Conservation (phyloP, 805 yeast species). For the Torulaspora delbrueckii region DNA sequence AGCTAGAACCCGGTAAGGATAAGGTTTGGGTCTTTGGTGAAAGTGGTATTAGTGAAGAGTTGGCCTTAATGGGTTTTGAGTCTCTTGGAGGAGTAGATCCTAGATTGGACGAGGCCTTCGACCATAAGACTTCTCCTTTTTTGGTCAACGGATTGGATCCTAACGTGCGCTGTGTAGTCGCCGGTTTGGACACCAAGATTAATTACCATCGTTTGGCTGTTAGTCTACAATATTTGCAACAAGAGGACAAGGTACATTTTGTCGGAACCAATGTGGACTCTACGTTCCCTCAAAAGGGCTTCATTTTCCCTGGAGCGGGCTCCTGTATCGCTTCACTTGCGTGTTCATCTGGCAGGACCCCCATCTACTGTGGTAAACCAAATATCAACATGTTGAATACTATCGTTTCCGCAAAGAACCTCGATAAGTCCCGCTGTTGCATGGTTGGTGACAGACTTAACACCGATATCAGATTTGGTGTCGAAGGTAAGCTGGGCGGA, state of each 20-base stretch:
- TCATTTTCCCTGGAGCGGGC: constrained; percentile 91
- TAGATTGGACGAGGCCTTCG: constrained; percentile 47
- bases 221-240: constrained; percentile 73
- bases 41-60: constrained; percentile 76
- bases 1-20: constrained; percentile 60
- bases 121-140: constrained; percentile 51
- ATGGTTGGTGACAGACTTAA: constrained; percentile 96
- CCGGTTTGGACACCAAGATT: constrained; percentile 73
- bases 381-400: constrained; percentile 85
- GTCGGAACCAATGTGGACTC: constrained; percentile 94
- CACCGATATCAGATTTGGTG: constrained; percentile 92
- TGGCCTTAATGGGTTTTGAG: constrained; percentile 65
- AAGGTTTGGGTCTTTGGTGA: constrained; percentile 92
- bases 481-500: constrained; percentile 71
- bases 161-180: constrained; percentile 79
- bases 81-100: constrained; percentile 84
- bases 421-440: constrained; percentile 57
- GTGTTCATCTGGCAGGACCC: constrained; percentile 71
- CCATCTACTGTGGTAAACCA: constrained; percentile 93
- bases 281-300: constrained; percentile 86
- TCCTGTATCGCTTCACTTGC: constrained; percentile 76
- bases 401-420: constrained; percentile 58
- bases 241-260: constrained; percentile 53
- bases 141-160: constrained; percentile 52
- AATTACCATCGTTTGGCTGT: constrained; percentile 79